Evolutionary conservation across 192 early-diverging fungal species (phyloP).

Genomic region (Gaertneriomyces sp.): DNA sequence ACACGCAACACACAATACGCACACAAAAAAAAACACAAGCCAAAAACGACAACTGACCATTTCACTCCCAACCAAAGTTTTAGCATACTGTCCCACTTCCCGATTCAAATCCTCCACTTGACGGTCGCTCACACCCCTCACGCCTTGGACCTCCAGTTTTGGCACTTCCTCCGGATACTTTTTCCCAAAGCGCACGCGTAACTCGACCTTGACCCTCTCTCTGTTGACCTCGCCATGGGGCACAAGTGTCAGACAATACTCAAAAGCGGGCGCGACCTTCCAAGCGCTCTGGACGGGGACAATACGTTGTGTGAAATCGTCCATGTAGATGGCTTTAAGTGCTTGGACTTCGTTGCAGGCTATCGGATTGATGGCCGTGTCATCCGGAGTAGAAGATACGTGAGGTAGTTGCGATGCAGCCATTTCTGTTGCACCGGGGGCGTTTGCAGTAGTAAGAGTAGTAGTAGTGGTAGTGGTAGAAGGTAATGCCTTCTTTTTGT

Average conservation of each 20-base stretch:
- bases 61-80: slow-evolving; percentile 11
- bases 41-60: slow-evolving; percentile 13
- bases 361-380: not conserved
- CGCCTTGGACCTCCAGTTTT: not conserved
- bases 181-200: slow-evolving; percentile 7
- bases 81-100: not conserved
- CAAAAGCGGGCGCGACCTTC: slow-evolving; percentile 15
- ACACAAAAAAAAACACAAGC: no score
- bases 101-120: slow-evolving; percentile 29
- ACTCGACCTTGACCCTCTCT: no score
- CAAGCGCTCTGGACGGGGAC: slow-evolving; percentile 12
- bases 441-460: no score
- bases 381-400: no score
- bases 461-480: no score
- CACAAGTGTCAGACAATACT: slow-evolving; percentile 14
- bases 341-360: slow-evolving; percentile 28
- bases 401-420: no score
- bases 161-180: slow-evolving; percentile 27
- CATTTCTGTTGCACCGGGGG: no score
- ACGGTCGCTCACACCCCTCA: slow-evolving; percentile 27
- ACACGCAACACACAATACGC: no score
- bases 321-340: slow-evolving; percentile 31
- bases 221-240: not conserved
- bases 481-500: no score
- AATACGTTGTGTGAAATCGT: slow-evolving; percentile 19